phyloP scores from a whole-genome alignment of 306 rosid genomes.

The Sicyos baderoa region DNA sequence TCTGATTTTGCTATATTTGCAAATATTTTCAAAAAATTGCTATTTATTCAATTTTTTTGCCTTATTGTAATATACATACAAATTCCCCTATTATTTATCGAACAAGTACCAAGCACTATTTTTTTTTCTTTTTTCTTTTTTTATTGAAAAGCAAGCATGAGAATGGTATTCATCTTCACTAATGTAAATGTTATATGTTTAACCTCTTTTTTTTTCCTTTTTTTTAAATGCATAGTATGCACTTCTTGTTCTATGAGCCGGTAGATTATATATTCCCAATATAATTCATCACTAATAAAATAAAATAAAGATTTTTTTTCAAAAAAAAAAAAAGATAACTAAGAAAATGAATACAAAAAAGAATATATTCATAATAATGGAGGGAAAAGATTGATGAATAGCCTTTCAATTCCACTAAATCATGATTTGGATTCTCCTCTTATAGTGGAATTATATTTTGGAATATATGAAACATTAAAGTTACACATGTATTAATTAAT shows the following conservation, averaged over 20 bases:
- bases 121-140: background rate
- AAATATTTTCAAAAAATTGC: too few relatives aligned
- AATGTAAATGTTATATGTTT: background rate
- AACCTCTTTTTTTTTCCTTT: too few relatives aligned
- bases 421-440: conserved; percentile 13
- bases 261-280: conserved; percentile 6
- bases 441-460: conserved; percentile 8
- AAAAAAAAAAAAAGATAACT: too few relatives aligned
- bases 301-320: conserved; percentile 6
- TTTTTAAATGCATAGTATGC: background rate
- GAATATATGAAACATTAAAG: conserved; percentile 5
- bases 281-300: conserved; percentile 11
- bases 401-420: conserved; percentile 15
- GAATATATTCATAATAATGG: conserved; percentile 19
- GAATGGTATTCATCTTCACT: conserved; percentile 9
- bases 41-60: too few relatives aligned
- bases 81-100: too few relatives aligned
- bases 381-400: conserved; percentile 1
- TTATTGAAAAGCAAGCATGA: background rate
- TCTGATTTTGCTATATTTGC: too few relatives aligned
- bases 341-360: background rate
- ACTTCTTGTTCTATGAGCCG: background rate
- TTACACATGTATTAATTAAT: conserved; percentile 8
- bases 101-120: background rate
- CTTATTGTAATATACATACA: too few relatives aligned